Conservation (phyloP, 1,139 yeast genomes). For the Candida sanyaensis region DNA sequence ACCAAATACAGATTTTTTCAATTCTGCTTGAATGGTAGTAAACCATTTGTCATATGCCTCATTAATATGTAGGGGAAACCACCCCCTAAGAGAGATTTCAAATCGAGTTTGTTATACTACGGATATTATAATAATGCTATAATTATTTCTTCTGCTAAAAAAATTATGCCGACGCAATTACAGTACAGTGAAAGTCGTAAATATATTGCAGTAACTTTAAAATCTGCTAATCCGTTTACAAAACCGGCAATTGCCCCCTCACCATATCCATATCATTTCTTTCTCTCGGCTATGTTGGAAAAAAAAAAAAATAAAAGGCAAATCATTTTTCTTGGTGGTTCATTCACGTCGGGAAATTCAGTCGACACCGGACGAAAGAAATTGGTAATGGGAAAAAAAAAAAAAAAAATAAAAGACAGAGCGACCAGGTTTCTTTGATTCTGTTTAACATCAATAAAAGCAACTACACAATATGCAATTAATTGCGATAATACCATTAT, state of each 20-base stretch:
- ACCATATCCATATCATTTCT: not conserved
- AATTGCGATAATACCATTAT: slow-evolving; percentile 4
- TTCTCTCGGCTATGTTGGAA: slow-evolving; percentile 1
- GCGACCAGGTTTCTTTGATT: not conserved
- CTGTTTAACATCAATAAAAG: no score
- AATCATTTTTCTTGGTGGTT: not conserved
- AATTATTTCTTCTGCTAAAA: no score
- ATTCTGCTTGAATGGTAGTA: slow-evolving; percentile 26
- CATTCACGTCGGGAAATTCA: not conserved
- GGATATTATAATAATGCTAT: no score
- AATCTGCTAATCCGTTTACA: no score
- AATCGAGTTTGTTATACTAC: no score
- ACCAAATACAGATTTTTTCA: slow-evolving; percentile 38
- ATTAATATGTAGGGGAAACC: slow-evolving; percentile 5
- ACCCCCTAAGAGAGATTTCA: no score
- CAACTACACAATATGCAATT: not conserved
- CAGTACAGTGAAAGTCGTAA: no score
- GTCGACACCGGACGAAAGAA: not conserved
- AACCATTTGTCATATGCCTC: slow-evolving; percentile 41
- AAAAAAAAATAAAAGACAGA: no score
- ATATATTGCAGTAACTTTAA: no score
- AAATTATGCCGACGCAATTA: no score
- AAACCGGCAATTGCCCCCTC: no score
- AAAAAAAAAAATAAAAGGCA: not conserved
- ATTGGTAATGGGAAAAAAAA: not conserved